A percentile compares a stretch with the other conserved stretches of the same genome.
Conservation (phyloP, 1,284 basidiomycete species). For the Ustilago curta region DNA sequence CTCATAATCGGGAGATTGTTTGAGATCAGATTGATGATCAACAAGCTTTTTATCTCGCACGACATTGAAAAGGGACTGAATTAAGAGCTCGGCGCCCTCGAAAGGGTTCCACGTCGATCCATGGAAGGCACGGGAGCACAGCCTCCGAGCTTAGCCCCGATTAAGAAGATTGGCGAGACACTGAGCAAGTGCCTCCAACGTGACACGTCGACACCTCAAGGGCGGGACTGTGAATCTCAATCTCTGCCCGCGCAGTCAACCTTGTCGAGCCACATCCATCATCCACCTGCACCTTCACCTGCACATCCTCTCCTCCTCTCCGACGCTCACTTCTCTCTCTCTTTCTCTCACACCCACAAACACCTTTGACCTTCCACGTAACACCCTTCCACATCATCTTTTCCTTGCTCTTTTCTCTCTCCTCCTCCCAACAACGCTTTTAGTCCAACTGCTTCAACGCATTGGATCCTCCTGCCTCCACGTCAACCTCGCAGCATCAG, state of each 20-base stretch:
- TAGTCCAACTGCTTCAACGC: slow-evolving; percentile 40
- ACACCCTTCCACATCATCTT: slow-evolving; percentile 3
- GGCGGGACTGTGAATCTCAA: slow-evolving; percentile 3
- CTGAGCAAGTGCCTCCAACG: background rate
- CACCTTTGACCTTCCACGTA: slow-evolving; percentile 31
- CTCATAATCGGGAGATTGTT: background rate
- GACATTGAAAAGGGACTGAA: slow-evolving; percentile 8
- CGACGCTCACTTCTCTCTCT: background rate
- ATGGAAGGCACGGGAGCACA: slow-evolving; percentile 11
- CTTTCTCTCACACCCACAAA: background rate
- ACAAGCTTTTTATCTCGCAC: slow-evolving; percentile 4
- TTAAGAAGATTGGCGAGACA: background rate
- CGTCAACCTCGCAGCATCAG: slow-evolving; percentile 10
- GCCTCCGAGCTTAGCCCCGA: background rate
- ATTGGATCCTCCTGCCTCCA: slow-evolving; percentile 16
- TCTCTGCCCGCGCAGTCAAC: too few species aligned
- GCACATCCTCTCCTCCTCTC: slow-evolving; percentile 10
- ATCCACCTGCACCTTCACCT: slow-evolving; percentile 19
- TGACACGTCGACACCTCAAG: slow-evolving; percentile 39
- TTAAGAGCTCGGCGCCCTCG: background rate
- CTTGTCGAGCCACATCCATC: slow-evolving; percentile 7
- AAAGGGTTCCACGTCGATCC: slow-evolving; percentile 40
- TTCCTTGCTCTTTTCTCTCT: background rate
- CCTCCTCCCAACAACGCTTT: slow-evolving; percentile 7
- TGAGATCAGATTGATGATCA: background rate